phyloP scores from a whole-genome alignment of 164 flowering plant species.

The Platanus orientalis region DNA sequence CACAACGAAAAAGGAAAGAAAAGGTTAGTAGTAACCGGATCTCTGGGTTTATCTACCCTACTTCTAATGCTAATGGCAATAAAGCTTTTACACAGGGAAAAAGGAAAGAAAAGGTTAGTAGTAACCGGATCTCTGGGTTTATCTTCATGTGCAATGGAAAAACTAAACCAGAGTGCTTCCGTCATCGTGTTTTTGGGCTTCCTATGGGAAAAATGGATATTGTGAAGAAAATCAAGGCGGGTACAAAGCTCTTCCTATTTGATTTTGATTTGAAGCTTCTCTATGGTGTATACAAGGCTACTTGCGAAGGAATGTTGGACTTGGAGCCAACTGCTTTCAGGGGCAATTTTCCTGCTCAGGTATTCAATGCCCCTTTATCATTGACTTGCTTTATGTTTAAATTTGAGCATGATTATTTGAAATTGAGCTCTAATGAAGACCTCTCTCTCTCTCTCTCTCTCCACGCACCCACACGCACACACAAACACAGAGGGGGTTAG shows the following conservation, averaged over 20 bases:
- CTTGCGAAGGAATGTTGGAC: constrained; percentile 16
- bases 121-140: constrained; percentile 19
- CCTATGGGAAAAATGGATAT: constrained; percentile 25
- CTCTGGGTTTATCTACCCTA: constrained; percentile 26
- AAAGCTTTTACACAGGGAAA: neutral
- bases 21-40: neutral
- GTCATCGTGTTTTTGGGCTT: constrained; percentile 37
- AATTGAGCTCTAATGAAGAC: no score
- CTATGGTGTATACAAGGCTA: constrained; percentile 33
- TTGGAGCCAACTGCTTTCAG: constrained; percentile 33
- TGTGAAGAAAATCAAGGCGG: constrained; percentile 28
- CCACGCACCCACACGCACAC: neutral
- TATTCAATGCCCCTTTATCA: constrained; percentile 1
- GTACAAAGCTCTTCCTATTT: constrained; percentile 27
- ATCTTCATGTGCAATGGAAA: constrained; percentile 36
- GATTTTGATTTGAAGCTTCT: constrained; percentile 35
- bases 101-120: neutral
- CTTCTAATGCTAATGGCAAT: neutral
- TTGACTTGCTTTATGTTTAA: neutral
- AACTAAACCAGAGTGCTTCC: constrained; percentile 39
- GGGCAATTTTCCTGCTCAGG: constrained; percentile 42
- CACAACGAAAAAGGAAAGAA: neutral
- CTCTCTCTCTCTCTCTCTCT: neutral
- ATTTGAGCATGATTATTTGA: no score
- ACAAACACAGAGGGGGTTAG: no score